A percentile compares a stretch with the other conserved stretches of the same genome.
Conservation (phyloP, 768 basidiomycete genomes). For the Phanerochaete carnosa region DNA sequence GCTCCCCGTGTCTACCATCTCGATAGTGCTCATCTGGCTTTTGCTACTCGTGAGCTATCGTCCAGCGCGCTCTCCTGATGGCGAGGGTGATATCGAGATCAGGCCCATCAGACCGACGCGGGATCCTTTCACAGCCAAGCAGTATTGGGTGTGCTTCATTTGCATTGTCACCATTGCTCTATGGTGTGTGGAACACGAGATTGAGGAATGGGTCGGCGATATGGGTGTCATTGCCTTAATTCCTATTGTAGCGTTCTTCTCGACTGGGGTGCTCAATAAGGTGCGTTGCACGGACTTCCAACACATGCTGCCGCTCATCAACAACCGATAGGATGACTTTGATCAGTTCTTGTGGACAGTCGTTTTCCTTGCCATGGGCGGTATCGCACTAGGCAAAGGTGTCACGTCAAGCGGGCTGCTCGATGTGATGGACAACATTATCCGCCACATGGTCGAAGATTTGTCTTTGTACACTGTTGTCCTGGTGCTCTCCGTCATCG, state of each 20-base stretch:
- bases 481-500: constrained; percentile 43
- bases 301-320: not conserved
- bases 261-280: constrained; percentile 91
- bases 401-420: constrained; percentile 88
- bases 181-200: constrained; percentile 84
- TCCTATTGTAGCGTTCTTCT: constrained; percentile 91
- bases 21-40: constrained; percentile 89
- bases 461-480: constrained; percentile 69
- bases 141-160: constrained; percentile 87
- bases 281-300: constrained; percentile 34
- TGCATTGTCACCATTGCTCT: constrained; percentile 81
- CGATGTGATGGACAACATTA: constrained; percentile 64
- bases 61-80: constrained; percentile 67
- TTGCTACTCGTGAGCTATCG: constrained; percentile 81
- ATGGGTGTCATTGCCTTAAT: constrained; percentile 98
- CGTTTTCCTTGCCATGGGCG: constrained; percentile 97
- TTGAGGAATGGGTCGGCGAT: constrained; percentile 80
- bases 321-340: constrained; percentile 78
- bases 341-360: constrained; percentile 94
- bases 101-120: constrained; percentile 78
- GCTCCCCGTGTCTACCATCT: constrained; percentile 83
- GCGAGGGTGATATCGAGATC: constrained; percentile 78
- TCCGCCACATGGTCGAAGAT: constrained; percentile 58
- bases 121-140: constrained; percentile 78
- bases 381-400: constrained; percentile 93